Base-by-base conservation (phyloP, 768 basidiomycete species). In the Russula earlei region DNA sequence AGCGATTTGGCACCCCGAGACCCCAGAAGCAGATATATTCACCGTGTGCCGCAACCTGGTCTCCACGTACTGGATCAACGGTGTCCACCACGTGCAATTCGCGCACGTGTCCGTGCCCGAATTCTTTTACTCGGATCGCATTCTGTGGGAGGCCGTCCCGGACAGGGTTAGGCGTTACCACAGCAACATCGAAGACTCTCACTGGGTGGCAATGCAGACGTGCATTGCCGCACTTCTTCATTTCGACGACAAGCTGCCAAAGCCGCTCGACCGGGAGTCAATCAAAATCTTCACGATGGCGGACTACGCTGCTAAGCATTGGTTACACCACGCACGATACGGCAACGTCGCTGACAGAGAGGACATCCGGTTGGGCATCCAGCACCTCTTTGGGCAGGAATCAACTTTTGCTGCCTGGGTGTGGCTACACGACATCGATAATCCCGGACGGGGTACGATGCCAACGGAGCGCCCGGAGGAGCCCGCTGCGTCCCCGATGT, bases 1-100 rank as follows among this genome's bases (percentile, higher is more conserved):
- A 11, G 56, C 56, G 19, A 57, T 57, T 7, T 57, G 56, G 56
- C 56, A 57, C 25, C 56, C 56, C 2, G 56, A 57, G 34, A 57
- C 56, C 1, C 50, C 56, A n/a, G 50, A 52, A 29, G 25, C 10
- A 31, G 56, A 57, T n/a, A 52, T 57, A 20, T 52, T 42, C 38
- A 57, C 51, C 6, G 56, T 57, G 24, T 57, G 56, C 33, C 56
- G 47, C 33, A 46, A 57, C 25, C 24, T 52, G 6, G 51, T 57
- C 19, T n/a, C n/a, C 14, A 47, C 40, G 11, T 22, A 48, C 24
- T 31, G 46, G 29, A 52, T 57, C 31, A 52, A 57, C 40, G 45
- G 25, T 8, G 0, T 47, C 19, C 10, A 14, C 17, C 42, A 31
- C 11, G 56, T 58, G 24, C 52, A 58, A 22, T 54, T 54, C 31